Conservation (phyloP, 257 asterid genomes). For the Fraxinus anomala region DNA sequence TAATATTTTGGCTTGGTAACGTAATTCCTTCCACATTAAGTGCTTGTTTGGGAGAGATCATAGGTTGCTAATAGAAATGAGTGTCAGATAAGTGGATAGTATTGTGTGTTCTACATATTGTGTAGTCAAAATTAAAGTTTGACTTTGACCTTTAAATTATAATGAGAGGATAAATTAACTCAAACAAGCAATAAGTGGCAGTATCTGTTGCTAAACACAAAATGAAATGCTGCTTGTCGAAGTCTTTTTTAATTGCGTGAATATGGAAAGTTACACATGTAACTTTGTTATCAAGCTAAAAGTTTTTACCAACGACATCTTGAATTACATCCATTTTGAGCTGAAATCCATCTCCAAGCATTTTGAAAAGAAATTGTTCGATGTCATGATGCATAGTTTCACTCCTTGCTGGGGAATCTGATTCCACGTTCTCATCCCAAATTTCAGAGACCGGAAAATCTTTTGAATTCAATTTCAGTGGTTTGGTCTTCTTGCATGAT, state of each 20-base stretch:
- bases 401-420: slow-evolving; percentile 26
- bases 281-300: slow-evolving; percentile 2
- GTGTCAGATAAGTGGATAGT: background rate
- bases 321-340: slow-evolving; percentile 58
- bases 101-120: too few species aligned
- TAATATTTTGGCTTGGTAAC: background rate
- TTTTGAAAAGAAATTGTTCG: slow-evolving; percentile 61
- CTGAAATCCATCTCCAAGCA: slow-evolving; percentile 79
- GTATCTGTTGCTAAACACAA: too few species aligned
- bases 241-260: too few species aligned
- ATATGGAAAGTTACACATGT: too few species aligned
- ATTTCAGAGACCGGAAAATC: slow-evolving; percentile 57
- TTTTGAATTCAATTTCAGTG: slow-evolving; percentile 50
- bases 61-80: too few species aligned
- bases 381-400: slow-evolving; percentile 47
- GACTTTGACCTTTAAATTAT: too few species aligned
- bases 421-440: slow-evolving; percentile 55
- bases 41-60: background rate
- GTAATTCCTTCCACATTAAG: background rate
- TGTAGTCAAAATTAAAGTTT: too few species aligned
- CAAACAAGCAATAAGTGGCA: too few species aligned
- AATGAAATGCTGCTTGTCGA: too few species aligned
- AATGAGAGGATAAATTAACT: too few species aligned
- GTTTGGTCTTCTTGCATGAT: slow-evolving; percentile 44
- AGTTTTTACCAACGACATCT: slow-evolving; percentile 65